These are phyloP conservation scores for Globisporangium abappressorium DNA, from an alignment of 352 stramenopile species.

Conservation along the genomic window DNA sequence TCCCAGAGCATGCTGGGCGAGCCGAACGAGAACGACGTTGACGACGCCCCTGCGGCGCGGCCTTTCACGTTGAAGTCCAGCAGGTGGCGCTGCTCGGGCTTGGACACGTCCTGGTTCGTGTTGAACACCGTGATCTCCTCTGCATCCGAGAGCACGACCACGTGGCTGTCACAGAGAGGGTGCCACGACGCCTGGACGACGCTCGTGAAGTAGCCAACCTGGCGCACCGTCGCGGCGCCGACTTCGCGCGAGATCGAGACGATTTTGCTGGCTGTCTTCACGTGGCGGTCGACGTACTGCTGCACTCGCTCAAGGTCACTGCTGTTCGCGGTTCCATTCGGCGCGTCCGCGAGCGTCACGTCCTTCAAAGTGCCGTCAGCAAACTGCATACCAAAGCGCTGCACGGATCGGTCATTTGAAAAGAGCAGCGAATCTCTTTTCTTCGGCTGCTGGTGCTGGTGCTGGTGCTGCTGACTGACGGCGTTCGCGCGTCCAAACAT, in stretches of 20 bases:
- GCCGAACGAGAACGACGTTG: constrained; percentile 63
- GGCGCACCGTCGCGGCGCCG: constrained; percentile 40
- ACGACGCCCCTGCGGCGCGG: constrained; percentile 26
- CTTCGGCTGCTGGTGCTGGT: not conserved
- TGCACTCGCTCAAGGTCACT: constrained; percentile 35
- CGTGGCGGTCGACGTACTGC: constrained; percentile 16
- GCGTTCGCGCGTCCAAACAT: constrained; percentile 8
- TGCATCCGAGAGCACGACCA: constrained; percentile 71
- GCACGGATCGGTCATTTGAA: not conserved
- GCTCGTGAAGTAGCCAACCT: constrained; percentile 55
- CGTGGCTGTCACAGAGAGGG: constrained; percentile 62
- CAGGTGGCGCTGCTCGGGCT: constrained; percentile 65
- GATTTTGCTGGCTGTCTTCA: constrained; percentile 22
- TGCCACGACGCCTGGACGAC: constrained; percentile 68
- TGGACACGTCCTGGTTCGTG: constrained; percentile 55
- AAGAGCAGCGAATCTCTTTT: not conserved
- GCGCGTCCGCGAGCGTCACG: constrained; percentile 21
- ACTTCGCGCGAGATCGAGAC: constrained; percentile 53
- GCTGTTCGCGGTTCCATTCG: constrained; percentile 9
- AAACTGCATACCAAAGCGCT: constrained; percentile 48
- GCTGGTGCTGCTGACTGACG: constrained; percentile 6
- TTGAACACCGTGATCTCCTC: constrained; percentile 79
- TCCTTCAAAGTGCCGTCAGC: constrained; percentile 35
- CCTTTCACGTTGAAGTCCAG: constrained; percentile 45
- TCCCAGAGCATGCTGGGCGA: constrained; percentile 60